Evolutionary conservation across 2,329 filamentous ascomycete species (phyloP).

Genomic region (Polychaeton citri): DNA sequence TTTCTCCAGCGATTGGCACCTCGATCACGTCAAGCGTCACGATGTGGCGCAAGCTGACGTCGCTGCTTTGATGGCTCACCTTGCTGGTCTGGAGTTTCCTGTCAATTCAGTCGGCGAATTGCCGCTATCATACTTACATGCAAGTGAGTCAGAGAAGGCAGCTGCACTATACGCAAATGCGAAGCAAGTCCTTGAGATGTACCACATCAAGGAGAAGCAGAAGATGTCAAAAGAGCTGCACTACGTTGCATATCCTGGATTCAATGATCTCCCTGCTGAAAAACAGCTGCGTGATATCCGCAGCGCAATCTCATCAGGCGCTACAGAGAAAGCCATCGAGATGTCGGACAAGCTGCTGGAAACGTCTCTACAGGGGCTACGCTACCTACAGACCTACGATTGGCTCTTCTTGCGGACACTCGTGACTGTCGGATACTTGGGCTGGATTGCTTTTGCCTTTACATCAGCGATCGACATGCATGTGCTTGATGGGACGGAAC

Average conservation of each 20-base stretch:
- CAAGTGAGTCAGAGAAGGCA: constrained; percentile 62
- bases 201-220: constrained; percentile 77
- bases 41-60: constrained; percentile 92
- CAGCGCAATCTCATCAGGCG: constrained; percentile 49
- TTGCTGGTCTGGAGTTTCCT: constrained; percentile 77
- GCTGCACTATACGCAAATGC: constrained; percentile 75
- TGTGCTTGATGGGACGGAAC: constrained; percentile 58
- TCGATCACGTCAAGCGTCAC: constrained; percentile 68
- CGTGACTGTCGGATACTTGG: constrained; percentile 80
- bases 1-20: constrained; percentile 77
- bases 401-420: constrained; percentile 89
- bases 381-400: constrained; percentile 95
- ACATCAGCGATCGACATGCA: constrained; percentile 81
- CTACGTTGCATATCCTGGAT: constrained; percentile 61
- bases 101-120: constrained; percentile 94
- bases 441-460: constrained; percentile 87
- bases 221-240: constrained; percentile 65
- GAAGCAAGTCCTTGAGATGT: constrained; percentile 84
- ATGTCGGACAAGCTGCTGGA: constrained; percentile 66
- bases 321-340: constrained; percentile 64
- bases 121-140: constrained; percentile 68
- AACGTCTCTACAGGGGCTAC: constrained; percentile 64
- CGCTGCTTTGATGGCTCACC: constrained; percentile 87
- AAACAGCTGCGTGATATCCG: constrained; percentile 57
- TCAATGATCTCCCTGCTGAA: constrained; percentile 50